Evolutionary conservation across 2,329 filamentous ascomycete genomes (phyloP).

Genomic region (Stagonosporopsis chrysanthemi): DNA sequence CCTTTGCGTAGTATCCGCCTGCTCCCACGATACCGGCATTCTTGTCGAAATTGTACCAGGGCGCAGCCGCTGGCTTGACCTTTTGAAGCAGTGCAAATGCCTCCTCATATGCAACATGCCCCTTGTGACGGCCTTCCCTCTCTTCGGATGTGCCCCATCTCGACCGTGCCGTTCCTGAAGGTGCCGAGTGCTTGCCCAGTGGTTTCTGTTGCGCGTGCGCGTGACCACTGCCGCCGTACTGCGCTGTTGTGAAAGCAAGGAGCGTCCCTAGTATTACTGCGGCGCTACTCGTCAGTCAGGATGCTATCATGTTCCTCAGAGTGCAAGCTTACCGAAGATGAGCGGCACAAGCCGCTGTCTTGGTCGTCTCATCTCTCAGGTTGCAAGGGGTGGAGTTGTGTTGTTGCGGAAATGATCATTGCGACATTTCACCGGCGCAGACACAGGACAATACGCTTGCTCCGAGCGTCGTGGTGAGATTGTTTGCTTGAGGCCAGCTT

Average conservation of each 20-base stretch:
- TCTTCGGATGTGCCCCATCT: slow-evolving; percentile 29
- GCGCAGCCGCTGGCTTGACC: slow-evolving; percentile 51
- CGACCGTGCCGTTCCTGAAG: slow-evolving; percentile 29
- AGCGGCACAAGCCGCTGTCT: slow-evolving; percentile 49
- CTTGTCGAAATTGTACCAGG: slow-evolving; percentile 55
- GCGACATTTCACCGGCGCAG: slow-evolving; percentile 35
- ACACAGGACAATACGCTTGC: slow-evolving; percentile 13
- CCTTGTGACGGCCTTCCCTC: slow-evolving; percentile 27
- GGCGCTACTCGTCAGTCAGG: slow-evolving; percentile 30
- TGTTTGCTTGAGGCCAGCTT: slow-evolving; percentile 48
- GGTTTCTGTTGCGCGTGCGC: slow-evolving; percentile 37
- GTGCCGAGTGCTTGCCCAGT: slow-evolving; percentile 22
- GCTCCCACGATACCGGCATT: slow-evolving; percentile 66
- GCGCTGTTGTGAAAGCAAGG: slow-evolving; percentile 35
- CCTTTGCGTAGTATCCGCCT: slow-evolving; percentile 66
- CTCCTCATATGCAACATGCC: slow-evolving; percentile 45
- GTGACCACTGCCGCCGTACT: slow-evolving; percentile 32
- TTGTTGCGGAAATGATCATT: slow-evolving; percentile 36
- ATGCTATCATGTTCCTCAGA: slow-evolving; percentile 14
- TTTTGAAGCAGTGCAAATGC: slow-evolving; percentile 52
- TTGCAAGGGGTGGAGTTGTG: slow-evolving; percentile 21
- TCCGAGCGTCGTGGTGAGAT: slow-evolving; percentile 20
- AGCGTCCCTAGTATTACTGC: slow-evolving; percentile 46
- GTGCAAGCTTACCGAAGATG: slow-evolving; percentile 39
- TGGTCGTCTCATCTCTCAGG: slow-evolving; percentile 44